phyloP scores from a whole-genome alignment of 2,329 filamentous ascomycete species.

The Aspergillus fumigatiaffinis region DNA sequence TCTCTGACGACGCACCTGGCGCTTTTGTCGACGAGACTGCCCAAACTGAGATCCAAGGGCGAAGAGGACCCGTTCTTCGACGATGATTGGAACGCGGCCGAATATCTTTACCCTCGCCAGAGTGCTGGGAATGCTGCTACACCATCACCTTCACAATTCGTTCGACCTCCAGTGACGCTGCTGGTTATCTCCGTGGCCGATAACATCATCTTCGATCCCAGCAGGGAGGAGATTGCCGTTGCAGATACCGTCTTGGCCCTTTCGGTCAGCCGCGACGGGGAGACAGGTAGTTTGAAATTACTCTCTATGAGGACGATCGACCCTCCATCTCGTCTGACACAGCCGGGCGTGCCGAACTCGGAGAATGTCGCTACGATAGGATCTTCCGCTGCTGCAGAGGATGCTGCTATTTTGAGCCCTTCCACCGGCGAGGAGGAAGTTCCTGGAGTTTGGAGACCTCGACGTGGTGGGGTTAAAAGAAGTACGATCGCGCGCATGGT shows the following conservation, averaged over 20 bases:
- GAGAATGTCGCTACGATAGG: slow-evolving; percentile 54
- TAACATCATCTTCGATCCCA: slow-evolving; percentile 92
- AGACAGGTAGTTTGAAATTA: slow-evolving; percentile 52
- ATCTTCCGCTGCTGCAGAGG: slow-evolving; percentile 37
- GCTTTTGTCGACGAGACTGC: slow-evolving; percentile 79
- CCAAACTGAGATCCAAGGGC: slow-evolving; percentile 76
- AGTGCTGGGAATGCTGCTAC: slow-evolving; percentile 17
- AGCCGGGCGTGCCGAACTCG: slow-evolving; percentile 64
- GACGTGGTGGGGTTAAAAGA: slow-evolving; percentile 77
- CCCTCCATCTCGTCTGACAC: slow-evolving; percentile 68
- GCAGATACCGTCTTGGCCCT: slow-evolving; percentile 86
- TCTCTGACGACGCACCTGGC: slow-evolving; percentile 92
- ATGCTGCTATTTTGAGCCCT: slow-evolving; percentile 40
- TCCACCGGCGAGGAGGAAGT: slow-evolving; percentile 57
- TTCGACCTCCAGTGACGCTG: slow-evolving; percentile 79
- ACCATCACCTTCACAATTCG: slow-evolving; percentile 23
- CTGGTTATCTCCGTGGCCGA: slow-evolving; percentile 81
- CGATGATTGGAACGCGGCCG: slow-evolving; percentile 90
- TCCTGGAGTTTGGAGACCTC: slow-evolving; percentile 77
- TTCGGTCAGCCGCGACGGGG: slow-evolving; percentile 56
- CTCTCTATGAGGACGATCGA: slow-evolving; percentile 70
- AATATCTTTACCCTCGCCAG: slow-evolving; percentile 64
- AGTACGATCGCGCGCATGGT: slow-evolving; percentile 69
- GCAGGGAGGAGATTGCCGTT: slow-evolving; percentile 85
- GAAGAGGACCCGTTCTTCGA: slow-evolving; percentile 98